These are phyloP conservation scores for Penicillium mononematosum DNA, from an alignment of 495 filamentous ascomycete species.

Conservation along the genomic window DNA sequence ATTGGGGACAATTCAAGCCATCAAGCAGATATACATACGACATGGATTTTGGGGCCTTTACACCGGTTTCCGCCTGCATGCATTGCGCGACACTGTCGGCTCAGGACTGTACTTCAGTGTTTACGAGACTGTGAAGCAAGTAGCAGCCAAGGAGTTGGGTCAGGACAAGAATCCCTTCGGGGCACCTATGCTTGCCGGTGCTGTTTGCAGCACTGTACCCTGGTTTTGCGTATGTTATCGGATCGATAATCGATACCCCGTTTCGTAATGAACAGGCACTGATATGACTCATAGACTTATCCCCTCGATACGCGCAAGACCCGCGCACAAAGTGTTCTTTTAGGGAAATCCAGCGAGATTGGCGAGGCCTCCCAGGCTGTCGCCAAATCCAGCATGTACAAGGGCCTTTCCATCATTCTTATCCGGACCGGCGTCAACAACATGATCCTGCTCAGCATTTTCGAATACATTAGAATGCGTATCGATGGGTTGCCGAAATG, in stretches of 20 bases:
- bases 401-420: slow-evolving; percentile 48
- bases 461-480: slow-evolving; percentile 45
- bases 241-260: neutral
- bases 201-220: slow-evolving; percentile 48
- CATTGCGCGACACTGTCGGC: slow-evolving; percentile 82
- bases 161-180: slow-evolving; percentile 41
- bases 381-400: slow-evolving; percentile 51
- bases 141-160: slow-evolving; percentile 60
- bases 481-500: slow-evolving; percentile 39
- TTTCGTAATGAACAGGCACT: slow-evolving; percentile 10
- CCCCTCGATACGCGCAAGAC: slow-evolving; percentile 51
- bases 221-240: slow-evolving; percentile 46
- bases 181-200: slow-evolving; percentile 45
- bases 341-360: slow-evolving; percentile 46
- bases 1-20: slow-evolving; percentile 76
- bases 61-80: slow-evolving; percentile 79
- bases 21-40: slow-evolving; percentile 74
- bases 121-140: slow-evolving; percentile 86
- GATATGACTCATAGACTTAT: slow-evolving; percentile 37
- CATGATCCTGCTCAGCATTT: slow-evolving; percentile 49
- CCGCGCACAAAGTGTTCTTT: slow-evolving; percentile 47
- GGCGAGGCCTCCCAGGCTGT: slow-evolving; percentile 45
- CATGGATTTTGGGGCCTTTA: slow-evolving; percentile 79
- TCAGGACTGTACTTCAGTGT: slow-evolving; percentile 89
- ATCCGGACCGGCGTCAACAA: slow-evolving; percentile 50